These are phyloP conservation scores for Lignosus rhinocerotis DNA, from an alignment of 1,284 basidiomycete species.

Conservation along the genomic window DNA sequence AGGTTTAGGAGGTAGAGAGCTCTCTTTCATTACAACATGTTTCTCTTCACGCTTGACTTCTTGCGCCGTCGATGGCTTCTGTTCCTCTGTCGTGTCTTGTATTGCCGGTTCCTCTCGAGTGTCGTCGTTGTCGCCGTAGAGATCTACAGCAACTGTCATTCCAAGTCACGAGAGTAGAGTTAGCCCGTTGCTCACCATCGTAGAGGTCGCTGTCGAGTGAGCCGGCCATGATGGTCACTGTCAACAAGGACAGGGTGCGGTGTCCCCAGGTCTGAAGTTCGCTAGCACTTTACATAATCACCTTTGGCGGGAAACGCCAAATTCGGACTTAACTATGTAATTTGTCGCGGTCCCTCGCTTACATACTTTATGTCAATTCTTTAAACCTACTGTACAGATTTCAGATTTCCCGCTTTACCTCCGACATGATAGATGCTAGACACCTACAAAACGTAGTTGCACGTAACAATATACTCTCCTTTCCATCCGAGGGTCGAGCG, in stretches of 20 bases:
- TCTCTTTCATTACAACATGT: slow-evolving; percentile 12
- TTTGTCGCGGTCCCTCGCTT: no score
- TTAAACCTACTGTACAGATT: no score
- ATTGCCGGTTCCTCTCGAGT: slow-evolving; percentile 14
- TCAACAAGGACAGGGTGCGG: neutral
- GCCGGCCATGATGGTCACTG: slow-evolving; percentile 22
- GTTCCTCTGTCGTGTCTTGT: slow-evolving; percentile 15
- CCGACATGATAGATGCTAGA: no score
- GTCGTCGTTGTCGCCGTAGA: slow-evolving; percentile 29
- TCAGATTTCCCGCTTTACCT: no score
- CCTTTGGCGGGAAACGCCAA: no score
- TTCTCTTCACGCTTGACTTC: slow-evolving; percentile 21
- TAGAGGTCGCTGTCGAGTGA: slow-evolving; percentile 29
- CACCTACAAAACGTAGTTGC: no score
- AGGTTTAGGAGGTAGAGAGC: slow-evolving; percentile 30
- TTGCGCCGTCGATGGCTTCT: slow-evolving; percentile 2
- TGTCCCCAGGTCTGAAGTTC: no score
- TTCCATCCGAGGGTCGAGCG: no score
- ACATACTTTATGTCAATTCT: no score
- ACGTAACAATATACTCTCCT: no score
- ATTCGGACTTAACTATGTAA: no score
- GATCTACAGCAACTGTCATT: slow-evolving; percentile 9
- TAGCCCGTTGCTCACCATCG: slow-evolving; percentile 17
- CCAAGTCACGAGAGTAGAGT: neutral
- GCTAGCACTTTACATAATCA: no score